Evolutionary conservation across 2,329 filamentous ascomycete genomes (phyloP), one percentile per base, ranked within the genome.

Genomic region (Colletotrichum lindemuthianum): DNA sequence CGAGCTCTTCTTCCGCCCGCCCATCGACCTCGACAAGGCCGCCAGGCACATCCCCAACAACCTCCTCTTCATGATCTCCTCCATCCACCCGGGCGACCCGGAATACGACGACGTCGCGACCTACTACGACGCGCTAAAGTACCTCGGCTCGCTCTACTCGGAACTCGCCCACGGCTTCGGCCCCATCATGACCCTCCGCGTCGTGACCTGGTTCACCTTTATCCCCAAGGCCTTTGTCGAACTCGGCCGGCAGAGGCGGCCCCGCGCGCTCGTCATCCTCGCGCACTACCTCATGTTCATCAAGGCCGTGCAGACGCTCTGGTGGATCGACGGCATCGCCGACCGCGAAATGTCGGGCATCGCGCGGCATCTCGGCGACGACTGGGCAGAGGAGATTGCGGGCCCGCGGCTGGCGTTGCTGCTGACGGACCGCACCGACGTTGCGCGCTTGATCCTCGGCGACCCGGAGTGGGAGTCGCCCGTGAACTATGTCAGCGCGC

Each of bases 181-280:
- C 40, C 74, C 79, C 15, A 72, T 82, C 33, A 76, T 86, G 69
- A 73, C 77, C 61, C 72, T 87, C 12, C 81, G 85, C 57, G 78
- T 84, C 70, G 79, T 84, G 65, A 85, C 82, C 9, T 85, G 82
- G 75, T 80, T 84, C 59, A 87, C 83, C 2, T 86, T 82, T 56
- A 66, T 85, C 16, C 81, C 82, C 6, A 70, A 71, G 0, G 66
- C 67, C 6, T 84, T 86, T 58, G 71, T 85, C 58, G 74, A 80
- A 2, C 73, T 85, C 7, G 78, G 78, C 1, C 76, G 78, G 12
- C 67, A 78, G 32, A 74, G 72, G 50, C 76, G 78, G 2, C 81
- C 82, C 0, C 79, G 81, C 34, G 79, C 84, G 2, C 74, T 87
- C 0, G 66, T 87, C 54, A 83, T 87, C 41, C 55, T 88, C 10